A percentile compares a stretch with the other conserved stretches of the same genome.
Conservation (phyloP, 495 filamentous ascomycete genomes). For the Chaetomium tenue region DNA sequence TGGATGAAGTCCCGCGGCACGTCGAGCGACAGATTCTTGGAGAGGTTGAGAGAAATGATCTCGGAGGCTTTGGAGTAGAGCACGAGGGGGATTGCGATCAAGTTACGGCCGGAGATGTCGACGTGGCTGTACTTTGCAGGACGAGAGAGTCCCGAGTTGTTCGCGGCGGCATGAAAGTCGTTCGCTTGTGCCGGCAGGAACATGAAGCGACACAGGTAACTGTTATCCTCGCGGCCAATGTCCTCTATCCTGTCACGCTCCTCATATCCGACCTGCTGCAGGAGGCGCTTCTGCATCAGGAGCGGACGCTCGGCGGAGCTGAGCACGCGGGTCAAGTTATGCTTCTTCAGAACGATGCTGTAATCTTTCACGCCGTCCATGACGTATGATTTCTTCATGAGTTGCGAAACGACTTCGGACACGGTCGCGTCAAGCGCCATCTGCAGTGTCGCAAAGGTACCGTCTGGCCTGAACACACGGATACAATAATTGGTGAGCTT, state of each 20-base stretch:
- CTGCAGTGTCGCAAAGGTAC: constrained; percentile 88
- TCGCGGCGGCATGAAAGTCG: constrained; percentile 58
- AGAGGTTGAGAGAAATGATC: constrained; percentile 92
- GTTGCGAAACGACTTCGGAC: constrained; percentile 72
- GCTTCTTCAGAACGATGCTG: constrained; percentile 90
- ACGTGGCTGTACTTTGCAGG: constrained; percentile 85
- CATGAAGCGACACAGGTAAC: constrained; percentile 91
- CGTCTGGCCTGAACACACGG: constrained; percentile 90
- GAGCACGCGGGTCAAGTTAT: constrained; percentile 82
- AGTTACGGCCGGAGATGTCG: constrained; percentile 84
- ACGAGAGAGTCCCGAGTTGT: constrained; percentile 78
- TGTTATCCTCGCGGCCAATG: constrained; percentile 95
- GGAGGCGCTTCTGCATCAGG: constrained; percentile 84
- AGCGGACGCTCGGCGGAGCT: constrained; percentile 76
- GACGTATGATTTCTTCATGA: constrained; percentile 87
- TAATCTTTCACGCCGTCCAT: constrained; percentile 89
- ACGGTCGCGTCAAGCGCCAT: constrained; percentile 78
- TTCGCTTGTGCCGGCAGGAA: constrained; percentile 85
- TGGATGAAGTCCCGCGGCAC: constrained; percentile 97
- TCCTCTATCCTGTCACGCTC: constrained; percentile 85
- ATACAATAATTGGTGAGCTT: constrained; percentile 77
- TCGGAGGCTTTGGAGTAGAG: constrained; percentile 89
- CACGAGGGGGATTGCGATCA: constrained; percentile 91
- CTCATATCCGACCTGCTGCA: constrained; percentile 92
- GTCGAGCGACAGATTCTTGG: constrained; percentile 85